These are phyloP conservation scores for Fusarium mangiferae DNA, from an alignment of 2,329 filamentous ascomycete species.

Conservation along the genomic window DNA sequence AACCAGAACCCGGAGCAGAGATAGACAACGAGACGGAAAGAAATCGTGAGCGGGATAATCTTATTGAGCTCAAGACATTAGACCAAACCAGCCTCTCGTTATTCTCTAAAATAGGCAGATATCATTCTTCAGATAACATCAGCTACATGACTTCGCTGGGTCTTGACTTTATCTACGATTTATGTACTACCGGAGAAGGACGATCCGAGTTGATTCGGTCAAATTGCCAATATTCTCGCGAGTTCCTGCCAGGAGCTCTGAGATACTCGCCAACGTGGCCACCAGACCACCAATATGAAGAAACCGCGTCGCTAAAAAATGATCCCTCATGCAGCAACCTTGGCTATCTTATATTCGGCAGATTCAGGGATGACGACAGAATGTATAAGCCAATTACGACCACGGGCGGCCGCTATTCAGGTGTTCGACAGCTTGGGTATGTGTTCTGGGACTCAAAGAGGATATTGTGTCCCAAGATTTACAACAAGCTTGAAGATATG, in stretches of 20 bases:
- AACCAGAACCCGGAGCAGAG: not conserved
- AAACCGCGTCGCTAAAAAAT: not conserved
- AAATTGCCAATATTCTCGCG: not conserved
- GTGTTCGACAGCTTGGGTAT: not conserved
- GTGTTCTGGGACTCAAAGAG: not conserved
- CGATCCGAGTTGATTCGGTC: not conserved
- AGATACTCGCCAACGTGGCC: not conserved
- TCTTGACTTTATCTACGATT: not conserved
- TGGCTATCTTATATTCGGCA: not conserved
- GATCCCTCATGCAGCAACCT: not conserved
- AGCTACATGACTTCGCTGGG: not conserved
- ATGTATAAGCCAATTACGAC: not conserved
- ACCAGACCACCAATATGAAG: not conserved
- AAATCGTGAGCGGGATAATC: not conserved
- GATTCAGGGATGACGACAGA: not conserved
- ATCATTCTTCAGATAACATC: not conserved
- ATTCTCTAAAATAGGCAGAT: not conserved
- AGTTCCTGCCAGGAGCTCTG: not conserved
- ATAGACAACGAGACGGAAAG: not conserved
- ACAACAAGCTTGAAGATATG: not conserved
- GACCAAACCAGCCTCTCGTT: not conserved
- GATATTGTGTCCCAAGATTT: not conserved
- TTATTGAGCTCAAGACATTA: not conserved
- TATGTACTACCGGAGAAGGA: not conserved
- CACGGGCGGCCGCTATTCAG: not conserved